Evolutionary conservation across 108 stramenopile genomes (phyloP).

Genomic region (Nitzschia inconspicua): DNA sequence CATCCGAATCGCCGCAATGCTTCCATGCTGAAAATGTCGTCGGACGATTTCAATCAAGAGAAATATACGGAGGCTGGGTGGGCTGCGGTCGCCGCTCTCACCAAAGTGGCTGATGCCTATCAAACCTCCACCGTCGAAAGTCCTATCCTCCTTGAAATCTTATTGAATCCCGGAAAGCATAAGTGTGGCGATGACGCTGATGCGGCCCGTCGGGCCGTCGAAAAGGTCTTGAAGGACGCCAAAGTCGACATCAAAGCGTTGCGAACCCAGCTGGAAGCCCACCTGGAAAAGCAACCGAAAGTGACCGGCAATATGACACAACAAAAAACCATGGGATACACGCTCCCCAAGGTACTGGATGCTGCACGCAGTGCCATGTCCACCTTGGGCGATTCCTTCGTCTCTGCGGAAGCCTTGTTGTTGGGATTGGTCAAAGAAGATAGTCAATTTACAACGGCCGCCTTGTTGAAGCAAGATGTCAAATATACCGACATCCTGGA

Average conservation of each 20-base stretch:
- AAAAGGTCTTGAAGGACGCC: constrained; percentile 55
- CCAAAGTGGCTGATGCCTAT: constrained; percentile 68
- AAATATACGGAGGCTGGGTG: constrained; percentile 85
- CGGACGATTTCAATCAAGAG: constrained; percentile 66
- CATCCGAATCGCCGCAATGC: neutral
- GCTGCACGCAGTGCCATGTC: constrained; percentile 46
- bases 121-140: constrained; percentile 57
- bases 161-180: constrained; percentile 78
- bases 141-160: constrained; percentile 63
- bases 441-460: constrained; percentile 52
- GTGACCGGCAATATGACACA: constrained; percentile 20
- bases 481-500: constrained; percentile 48
- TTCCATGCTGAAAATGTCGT: constrained; percentile 42
- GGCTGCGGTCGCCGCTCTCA: constrained; percentile 61
- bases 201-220: constrained; percentile 58
- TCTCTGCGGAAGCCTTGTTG: constrained; percentile 74
- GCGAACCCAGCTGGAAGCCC: constrained; percentile 53
- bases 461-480: constrained; percentile 51
- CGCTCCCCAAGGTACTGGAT: constrained; percentile 59
- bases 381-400: constrained; percentile 72
- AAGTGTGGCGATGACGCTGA: constrained; percentile 61
- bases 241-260: constrained; percentile 49
- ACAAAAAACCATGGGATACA: constrained; percentile 75
- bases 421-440: constrained; percentile 65
- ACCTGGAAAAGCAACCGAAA: constrained; percentile 59